These are phyloP conservation scores for Beta vulgaris DNA, from an alignment of 148 eudicot species.

Conservation along the genomic window DNA sequence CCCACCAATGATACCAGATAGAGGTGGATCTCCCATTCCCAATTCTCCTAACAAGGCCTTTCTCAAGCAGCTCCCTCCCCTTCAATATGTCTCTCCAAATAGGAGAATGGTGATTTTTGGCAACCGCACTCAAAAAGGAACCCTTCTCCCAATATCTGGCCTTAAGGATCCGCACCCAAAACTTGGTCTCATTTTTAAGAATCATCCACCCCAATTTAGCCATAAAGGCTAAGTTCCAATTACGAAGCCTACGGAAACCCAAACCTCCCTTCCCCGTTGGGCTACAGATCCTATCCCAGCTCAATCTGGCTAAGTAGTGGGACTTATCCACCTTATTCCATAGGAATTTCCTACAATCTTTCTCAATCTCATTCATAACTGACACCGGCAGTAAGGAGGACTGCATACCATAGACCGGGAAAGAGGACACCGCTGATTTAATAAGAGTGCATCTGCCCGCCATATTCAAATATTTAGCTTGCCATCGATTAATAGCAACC, in stretches of 20 bases:
- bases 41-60: not conserved
- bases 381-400: too few relatives aligned
- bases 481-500: too few relatives aligned
- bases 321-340: not conserved
- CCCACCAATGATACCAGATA: not conserved
- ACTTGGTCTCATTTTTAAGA: not conserved
- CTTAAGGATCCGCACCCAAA: not conserved
- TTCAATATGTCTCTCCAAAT: not conserved
- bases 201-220: not conserved
- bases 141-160: not conserved
- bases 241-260: not conserved
- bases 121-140: too few relatives aligned
- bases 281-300: not conserved
- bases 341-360: not conserved
- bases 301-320: not conserved
- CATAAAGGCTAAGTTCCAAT: not conserved
- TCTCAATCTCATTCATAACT: not conserved
- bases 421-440: too few relatives aligned
- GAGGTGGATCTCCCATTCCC: not conserved
- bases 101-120: not conserved
- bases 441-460: too few relatives aligned
- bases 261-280: not conserved
- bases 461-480: too few relatives aligned
- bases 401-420: too few relatives aligned
- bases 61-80: not conserved